These are phyloP conservation scores for Inga laurina DNA, from an alignment of 306 rosid genomes.

Conservation along the genomic window DNA sequence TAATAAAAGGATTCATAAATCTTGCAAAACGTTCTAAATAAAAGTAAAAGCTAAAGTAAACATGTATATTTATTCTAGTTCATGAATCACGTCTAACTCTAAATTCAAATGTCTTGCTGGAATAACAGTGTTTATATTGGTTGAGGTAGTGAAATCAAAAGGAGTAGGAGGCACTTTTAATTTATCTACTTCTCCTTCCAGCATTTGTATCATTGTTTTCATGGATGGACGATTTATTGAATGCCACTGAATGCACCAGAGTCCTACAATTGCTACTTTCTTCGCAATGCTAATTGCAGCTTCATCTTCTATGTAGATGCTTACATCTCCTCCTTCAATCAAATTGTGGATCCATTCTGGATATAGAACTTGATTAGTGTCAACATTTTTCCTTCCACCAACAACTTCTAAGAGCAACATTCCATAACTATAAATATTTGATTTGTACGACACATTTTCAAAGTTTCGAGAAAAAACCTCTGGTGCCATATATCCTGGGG, in stretches of 20 bases:
- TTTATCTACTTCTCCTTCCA: slow-evolving; percentile 13
- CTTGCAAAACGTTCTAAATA: neutral
- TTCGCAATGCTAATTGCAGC: neutral
- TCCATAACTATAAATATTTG: neutral
- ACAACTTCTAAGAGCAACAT: neutral
- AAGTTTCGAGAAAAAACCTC: neutral
- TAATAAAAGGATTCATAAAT: neutral
- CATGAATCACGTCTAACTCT: too few species aligned
- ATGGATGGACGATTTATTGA: slow-evolving; percentile 31
- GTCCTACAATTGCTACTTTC: slow-evolving; percentile 28
- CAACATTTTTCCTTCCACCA: neutral
- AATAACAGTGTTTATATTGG: too few species aligned
- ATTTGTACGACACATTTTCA: neutral
- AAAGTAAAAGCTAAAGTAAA: neutral
- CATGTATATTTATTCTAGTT: too few species aligned
- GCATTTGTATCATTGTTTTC: slow-evolving; percentile 17
- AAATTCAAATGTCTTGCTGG: too few species aligned
- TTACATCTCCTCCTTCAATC: neutral
- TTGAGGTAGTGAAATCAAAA: too few species aligned
- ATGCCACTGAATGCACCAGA: slow-evolving; percentile 37
- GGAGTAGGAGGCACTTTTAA: slow-evolving; percentile 1
- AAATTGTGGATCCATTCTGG: neutral
- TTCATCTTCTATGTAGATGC: neutral
- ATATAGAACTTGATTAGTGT: neutral
- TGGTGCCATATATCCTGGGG: neutral